Conservation (phyloP, 768 basidiomycete genomes). For the Lyophyllum atratum region DNA sequence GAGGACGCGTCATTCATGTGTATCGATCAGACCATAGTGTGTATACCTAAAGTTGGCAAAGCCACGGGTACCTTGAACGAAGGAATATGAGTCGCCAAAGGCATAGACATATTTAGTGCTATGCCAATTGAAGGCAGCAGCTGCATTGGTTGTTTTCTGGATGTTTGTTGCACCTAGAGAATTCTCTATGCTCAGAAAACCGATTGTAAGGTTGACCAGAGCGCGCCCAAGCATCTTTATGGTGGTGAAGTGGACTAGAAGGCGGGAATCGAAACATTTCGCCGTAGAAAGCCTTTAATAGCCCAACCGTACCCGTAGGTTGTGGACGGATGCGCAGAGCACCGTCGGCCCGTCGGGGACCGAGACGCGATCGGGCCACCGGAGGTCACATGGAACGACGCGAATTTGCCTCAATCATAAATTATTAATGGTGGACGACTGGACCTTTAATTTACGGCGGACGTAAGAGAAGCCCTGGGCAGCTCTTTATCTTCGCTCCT, state of each 20-base stretch:
- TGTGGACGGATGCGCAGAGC: background rate
- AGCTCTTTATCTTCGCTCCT: background rate
- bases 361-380: background rate
- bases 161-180: background rate
- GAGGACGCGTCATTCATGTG: background rate
- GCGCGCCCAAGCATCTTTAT: background rate
- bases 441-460: too few species aligned
- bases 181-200: background rate
- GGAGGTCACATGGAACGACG: background rate
- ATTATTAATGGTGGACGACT: too few species aligned
- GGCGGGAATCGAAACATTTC: background rate
- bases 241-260: background rate
- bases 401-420: background rate
- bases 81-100: conserved; percentile 60
- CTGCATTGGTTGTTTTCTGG: background rate
- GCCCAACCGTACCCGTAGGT: too few species aligned
- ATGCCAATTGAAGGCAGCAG: background rate
- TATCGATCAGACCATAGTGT: background rate
- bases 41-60: conserved; percentile 51
- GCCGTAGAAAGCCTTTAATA: too few species aligned
- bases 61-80: conserved; percentile 51
- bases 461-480: background rate
- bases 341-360: background rate
- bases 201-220: background rate
- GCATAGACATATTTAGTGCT: conserved; percentile 42